A percentile compares a stretch with the other conserved stretches of the same genome.
These are phyloP conservation scores for Sordariomycetes sp. DNA, from an alignment of 2,329 filamentous ascomycete genomes.

Conservation along the genomic window DNA sequence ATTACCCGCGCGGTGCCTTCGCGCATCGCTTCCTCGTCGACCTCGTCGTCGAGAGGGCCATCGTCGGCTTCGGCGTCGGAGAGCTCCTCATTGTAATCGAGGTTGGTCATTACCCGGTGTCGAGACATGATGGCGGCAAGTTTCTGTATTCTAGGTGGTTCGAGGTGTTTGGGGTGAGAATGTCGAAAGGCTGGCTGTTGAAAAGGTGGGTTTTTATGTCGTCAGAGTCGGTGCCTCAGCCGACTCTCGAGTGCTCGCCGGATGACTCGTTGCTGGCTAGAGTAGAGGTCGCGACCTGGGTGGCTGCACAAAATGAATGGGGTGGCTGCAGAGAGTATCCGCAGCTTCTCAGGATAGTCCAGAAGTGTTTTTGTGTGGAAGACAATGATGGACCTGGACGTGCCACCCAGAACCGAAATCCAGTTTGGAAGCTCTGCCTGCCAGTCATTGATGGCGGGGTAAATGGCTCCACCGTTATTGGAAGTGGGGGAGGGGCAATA, in stretches of 20 bases:
- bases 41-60: slow-evolving; percentile 26
- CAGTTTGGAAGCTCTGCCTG: background rate
- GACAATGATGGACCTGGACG: background rate
- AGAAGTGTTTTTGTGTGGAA: background rate
- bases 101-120: slow-evolving; percentile 6
- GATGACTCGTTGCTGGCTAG: too few species aligned
- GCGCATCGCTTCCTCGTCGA: slow-evolving; percentile 9
- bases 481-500: background rate
- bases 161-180: background rate
- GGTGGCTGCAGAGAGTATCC: too few species aligned
- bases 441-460: background rate
- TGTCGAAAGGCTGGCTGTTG: background rate
- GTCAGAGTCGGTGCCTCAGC: too few species aligned
- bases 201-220: background rate
- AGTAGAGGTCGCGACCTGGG: too few species aligned
- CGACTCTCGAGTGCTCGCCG: too few species aligned
- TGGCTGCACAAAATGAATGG: too few species aligned
- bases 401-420: background rate
- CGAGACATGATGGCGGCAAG: slow-evolving; percentile 1
- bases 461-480: background rate
- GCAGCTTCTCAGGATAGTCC: background rate
- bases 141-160: background rate
- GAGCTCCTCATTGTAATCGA: slow-evolving; percentile 9
- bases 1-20: slow-evolving; percentile 1
- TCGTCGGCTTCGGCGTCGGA: slow-evolving; percentile 30